Evolutionary conservation across 495 filamentous ascomycete genomes (phyloP), one percentile per base, ranked within the genome.

Genomic region (Aspergillus baeticus): DNA sequence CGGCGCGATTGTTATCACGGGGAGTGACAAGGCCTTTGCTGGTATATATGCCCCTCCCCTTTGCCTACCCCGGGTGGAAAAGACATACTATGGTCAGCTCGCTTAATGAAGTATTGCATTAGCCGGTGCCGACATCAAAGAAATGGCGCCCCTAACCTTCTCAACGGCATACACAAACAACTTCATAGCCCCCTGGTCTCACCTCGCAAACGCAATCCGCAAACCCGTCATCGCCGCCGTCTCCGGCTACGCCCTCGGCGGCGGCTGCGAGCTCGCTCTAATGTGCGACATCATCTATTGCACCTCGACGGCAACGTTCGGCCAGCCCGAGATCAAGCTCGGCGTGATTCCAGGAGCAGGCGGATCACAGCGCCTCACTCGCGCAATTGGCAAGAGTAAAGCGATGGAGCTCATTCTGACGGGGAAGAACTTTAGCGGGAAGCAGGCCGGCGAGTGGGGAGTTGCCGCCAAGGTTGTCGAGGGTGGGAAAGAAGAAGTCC

Each of bases 81-180:
- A n/a, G n/a, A n/a, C n/a, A n/a, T n/a, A n/a, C n/a, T n/a, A n/a
- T n/a, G n/a, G n/a, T n/a, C n/a, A n/a, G n/a, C n/a, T n/a, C n/a
- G n/a, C n/a, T 17, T 22, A 33, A 18, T 26, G 36, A 34, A 18
- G 22, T 54, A 55, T 49, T 29, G 23, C 14, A 15, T 44, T 18
- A 80, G 94, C 94, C 57, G 94, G 94, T 53, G 94, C 94, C 55
- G 94, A 98, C 74, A 98, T 98, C 75, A 97, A 97, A 73, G 94
- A 98, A 77, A 98, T 98, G 94, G 85, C 88, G 36, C 83, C 90
- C 47, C 82, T 96, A 4, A 92, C 84, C 63, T 98, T 98, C 78
- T 81, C 85, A 48, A 67, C 83, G 50, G 94, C 94, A 43, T 96
- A 94, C 80, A 86, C 80, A 18, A 81, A 69, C 57, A 89, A 93